Conservation (phyloP, 139 green algal species). For the Bryopsis sp. region DNA sequence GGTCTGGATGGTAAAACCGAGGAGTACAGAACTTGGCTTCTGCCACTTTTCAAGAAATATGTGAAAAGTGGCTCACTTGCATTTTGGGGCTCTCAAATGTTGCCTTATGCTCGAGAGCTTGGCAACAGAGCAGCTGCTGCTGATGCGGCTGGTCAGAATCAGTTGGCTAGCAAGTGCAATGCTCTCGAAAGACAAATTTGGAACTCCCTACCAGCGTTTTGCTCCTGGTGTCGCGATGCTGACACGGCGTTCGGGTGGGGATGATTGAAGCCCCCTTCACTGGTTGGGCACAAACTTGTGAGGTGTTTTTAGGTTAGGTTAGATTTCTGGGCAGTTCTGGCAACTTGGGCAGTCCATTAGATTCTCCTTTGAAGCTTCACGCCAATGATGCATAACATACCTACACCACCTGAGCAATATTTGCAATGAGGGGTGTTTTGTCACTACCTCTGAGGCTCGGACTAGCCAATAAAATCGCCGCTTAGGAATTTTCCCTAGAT, state of each 20-base stretch:
- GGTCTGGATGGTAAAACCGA: constrained; percentile 23
- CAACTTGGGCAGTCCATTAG: too few species aligned
- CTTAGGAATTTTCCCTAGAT: too few species aligned
- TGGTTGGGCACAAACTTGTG: too few species aligned
- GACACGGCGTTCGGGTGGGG: constrained; percentile 12
- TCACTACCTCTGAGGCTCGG: too few species aligned
- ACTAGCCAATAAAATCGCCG: too few species aligned
- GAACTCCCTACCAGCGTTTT: constrained; percentile 70
- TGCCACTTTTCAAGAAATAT: constrained; percentile 74
- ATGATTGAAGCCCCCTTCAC: too few species aligned
- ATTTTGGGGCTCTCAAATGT: constrained; percentile 54
- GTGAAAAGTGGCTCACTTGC: constrained; percentile 35
- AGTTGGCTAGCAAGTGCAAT: neutral
- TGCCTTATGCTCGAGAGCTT: neutral
- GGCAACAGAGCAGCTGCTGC: neutral
- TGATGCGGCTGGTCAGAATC: neutral
- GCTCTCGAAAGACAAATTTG: constrained; percentile 74
- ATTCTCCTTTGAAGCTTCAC: too few species aligned
- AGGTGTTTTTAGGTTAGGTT: too few species aligned
- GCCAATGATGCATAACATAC: too few species aligned
- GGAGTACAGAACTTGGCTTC: constrained; percentile 76
- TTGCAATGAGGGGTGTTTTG: too few species aligned
- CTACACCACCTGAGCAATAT: too few species aligned
- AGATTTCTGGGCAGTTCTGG: too few species aligned
- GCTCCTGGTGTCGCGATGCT: constrained; percentile 60